Conservation (phyloP, 1,284 basidiomycete genomes). For the Malassezia obtusa region DNA sequence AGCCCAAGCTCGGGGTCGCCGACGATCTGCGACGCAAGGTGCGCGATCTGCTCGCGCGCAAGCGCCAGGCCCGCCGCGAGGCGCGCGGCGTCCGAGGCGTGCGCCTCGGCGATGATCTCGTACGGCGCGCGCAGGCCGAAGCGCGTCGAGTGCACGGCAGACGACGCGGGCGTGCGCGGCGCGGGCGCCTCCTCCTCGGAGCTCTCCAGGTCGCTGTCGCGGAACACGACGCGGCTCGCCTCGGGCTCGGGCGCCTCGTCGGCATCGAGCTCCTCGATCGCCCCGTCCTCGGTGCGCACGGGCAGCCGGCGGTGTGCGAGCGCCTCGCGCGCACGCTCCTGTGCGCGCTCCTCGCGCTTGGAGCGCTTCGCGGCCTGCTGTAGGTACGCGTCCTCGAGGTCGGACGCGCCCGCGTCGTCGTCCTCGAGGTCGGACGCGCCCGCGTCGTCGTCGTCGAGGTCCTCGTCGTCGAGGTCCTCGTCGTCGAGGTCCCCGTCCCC, state of each 20-base stretch:
- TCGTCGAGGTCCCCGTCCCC: constrained; percentile 2
- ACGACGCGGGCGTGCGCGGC: constrained; percentile 8
- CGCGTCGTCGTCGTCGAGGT: constrained; percentile 3
- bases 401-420: constrained; percentile 8
- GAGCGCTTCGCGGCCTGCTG: constrained; percentile 22
- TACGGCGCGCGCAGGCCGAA: constrained; percentile 36
- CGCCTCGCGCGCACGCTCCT: constrained; percentile 5
- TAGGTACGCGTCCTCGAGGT: constrained; percentile 26
- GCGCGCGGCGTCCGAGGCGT: constrained; percentile 2
- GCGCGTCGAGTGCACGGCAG: constrained; percentile 25
- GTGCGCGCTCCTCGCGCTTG: constrained; percentile 18
- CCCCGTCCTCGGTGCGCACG: constrained; percentile 8
- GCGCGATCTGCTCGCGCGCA: constrained; percentile 46
- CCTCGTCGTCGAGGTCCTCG: background rate
- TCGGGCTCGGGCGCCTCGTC: constrained; percentile 13
- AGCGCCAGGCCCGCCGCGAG: constrained; percentile 15
- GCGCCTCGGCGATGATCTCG: constrained; percentile 24
- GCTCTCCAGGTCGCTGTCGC: constrained; percentile 9
- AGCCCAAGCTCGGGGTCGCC: constrained; percentile 42
- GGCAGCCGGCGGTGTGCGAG: constrained; percentile 21
- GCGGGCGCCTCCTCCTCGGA: background rate
- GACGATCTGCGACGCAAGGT: constrained; percentile 36
- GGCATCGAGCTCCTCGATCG: background rate
- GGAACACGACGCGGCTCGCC: constrained; percentile 24
- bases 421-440: background rate